phyloP scores from a whole-genome alignment of 2,329 filamentous ascomycete species.

The Rhytidhysteron rufulum region DNA sequence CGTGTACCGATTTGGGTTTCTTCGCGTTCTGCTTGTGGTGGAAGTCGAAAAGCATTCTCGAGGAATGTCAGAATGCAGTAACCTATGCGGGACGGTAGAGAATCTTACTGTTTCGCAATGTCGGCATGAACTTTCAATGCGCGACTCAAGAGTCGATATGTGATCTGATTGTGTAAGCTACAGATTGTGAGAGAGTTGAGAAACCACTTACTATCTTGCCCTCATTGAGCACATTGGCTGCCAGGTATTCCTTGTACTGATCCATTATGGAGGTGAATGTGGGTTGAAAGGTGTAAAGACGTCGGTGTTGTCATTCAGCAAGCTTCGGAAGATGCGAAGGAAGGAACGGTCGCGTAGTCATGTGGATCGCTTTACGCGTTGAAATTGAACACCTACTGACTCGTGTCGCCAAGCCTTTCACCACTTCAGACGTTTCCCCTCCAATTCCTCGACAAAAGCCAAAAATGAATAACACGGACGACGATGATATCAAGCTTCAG shows the following conservation, averaged over 20 bases:
- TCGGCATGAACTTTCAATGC: slow-evolving; percentile 81
- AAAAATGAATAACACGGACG: slow-evolving; percentile 37
- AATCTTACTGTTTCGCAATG: slow-evolving; percentile 75
- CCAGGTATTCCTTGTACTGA: slow-evolving; percentile 66
- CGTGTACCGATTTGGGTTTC: slow-evolving; percentile 71
- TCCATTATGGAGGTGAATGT: slow-evolving; percentile 40
- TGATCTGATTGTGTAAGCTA: slow-evolving; percentile 56
- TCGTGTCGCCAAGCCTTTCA: slow-evolving; percentile 16
- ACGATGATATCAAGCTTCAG: slow-evolving; percentile 44
- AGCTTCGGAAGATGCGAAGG: slow-evolving; percentile 6
- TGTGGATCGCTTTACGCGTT: slow-evolving; percentile 19
- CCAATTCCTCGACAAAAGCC: background rate
- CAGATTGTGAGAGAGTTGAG: background rate
- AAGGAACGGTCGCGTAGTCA: slow-evolving; percentile 22
- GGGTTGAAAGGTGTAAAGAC: slow-evolving; percentile 4
- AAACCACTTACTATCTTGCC: slow-evolving; percentile 59
- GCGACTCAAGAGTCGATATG: slow-evolving; percentile 80
- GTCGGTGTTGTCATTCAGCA: slow-evolving; percentile 6
- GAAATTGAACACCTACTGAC: slow-evolving; percentile 19
- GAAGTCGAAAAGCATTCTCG: slow-evolving; percentile 83
- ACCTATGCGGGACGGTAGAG: background rate
- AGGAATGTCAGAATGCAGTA: slow-evolving; percentile 14
- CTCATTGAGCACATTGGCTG: slow-evolving; percentile 72
- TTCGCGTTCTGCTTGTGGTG: slow-evolving; percentile 73
- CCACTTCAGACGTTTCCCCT: background rate